A percentile compares a stretch with the other conserved stretches of the same genome.
Conservation (phyloP, 331 rosid genomes). For the Acacia concinna region DNA sequence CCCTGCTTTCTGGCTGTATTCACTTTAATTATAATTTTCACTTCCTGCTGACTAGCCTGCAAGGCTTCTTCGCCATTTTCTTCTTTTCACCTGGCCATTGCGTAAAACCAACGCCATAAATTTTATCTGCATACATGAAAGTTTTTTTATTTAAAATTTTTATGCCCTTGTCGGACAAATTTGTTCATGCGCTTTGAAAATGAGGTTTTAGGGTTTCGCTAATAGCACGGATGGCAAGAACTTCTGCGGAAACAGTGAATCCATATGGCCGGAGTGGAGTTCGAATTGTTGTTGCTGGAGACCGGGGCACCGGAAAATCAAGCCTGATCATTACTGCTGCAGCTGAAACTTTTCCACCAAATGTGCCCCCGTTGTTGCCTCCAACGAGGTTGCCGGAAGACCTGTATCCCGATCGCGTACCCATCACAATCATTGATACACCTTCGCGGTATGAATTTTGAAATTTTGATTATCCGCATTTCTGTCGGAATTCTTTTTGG, state of each 20-base stretch:
- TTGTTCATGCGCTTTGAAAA: background rate
- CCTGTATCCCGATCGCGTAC: constrained; percentile 86
- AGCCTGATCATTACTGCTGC: constrained; percentile 93
- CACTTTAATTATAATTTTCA: background rate
- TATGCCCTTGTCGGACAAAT: background rate
- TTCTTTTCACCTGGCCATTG: background rate
- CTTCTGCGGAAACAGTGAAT: constrained; percentile 53
- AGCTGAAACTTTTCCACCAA: constrained; percentile 69
- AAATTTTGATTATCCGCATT: background rate
- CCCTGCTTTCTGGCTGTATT: background rate
- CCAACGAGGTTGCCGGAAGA: constrained; percentile 86
- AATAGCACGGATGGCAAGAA: constrained; percentile 53
- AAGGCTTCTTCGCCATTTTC: background rate
- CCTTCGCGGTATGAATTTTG: constrained; percentile 65
- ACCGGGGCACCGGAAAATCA: constrained; percentile 86
- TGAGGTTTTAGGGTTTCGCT: background rate
- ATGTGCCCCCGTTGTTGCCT: constrained; percentile 78
- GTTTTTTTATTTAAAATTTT: background rate
- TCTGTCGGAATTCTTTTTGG: background rate
- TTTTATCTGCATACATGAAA: background rate
- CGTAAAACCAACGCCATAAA: background rate
- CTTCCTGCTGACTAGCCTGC: background rate
- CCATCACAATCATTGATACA: constrained; percentile 85
- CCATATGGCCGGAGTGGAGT: constrained; percentile 59
- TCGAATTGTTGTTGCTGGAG: constrained; percentile 93